Conservation (phyloP, 225 moss, liverwort and hornwort genomes). For the Neckera pumila region DNA sequence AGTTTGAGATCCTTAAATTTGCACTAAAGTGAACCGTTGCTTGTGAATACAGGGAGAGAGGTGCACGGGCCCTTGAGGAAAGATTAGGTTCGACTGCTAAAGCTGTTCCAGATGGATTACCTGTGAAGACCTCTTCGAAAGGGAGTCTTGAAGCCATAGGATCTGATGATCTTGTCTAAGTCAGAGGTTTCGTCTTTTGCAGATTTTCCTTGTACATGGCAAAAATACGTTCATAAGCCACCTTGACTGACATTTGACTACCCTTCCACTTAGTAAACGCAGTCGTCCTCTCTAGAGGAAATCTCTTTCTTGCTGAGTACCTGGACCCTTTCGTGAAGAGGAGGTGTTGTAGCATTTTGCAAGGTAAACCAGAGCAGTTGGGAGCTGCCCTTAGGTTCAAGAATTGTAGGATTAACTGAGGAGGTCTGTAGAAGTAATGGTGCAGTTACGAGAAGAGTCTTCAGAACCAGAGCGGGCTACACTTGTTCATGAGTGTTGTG, state of each 20-base stretch:
- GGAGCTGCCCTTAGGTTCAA: not conserved
- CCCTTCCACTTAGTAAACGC: not conserved
- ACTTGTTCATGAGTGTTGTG: not conserved
- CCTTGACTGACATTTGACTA: conserved; percentile 7
- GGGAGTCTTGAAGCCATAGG: conserved; percentile 17
- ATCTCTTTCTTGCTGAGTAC: not conserved
- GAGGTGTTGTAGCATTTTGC: not conserved
- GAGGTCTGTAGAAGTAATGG: not conserved
- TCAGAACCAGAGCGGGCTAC: not conserved
- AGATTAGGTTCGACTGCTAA: conserved; percentile 24
- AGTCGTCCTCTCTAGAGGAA: not conserved
- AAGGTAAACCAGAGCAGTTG: conserved; percentile 3
- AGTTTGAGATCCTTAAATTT: not conserved
- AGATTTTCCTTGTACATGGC: conserved; percentile 13
- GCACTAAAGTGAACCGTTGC: not conserved
- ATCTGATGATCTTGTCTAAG: conserved; percentile 38
- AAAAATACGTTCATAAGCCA: not conserved
- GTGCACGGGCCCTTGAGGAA: conserved; percentile 59
- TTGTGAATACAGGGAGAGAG: conserved; percentile 34
- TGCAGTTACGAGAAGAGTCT: not conserved
- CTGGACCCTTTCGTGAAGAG: not conserved
- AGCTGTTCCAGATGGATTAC: conserved; percentile 8
- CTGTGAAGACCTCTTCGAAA: conserved; percentile 5
- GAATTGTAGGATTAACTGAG: not conserved
- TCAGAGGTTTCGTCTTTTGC: not conserved